Conservation (phyloP, 1,139 yeast genomes). For the Zhuliangozyma blackwelliae region DNA sequence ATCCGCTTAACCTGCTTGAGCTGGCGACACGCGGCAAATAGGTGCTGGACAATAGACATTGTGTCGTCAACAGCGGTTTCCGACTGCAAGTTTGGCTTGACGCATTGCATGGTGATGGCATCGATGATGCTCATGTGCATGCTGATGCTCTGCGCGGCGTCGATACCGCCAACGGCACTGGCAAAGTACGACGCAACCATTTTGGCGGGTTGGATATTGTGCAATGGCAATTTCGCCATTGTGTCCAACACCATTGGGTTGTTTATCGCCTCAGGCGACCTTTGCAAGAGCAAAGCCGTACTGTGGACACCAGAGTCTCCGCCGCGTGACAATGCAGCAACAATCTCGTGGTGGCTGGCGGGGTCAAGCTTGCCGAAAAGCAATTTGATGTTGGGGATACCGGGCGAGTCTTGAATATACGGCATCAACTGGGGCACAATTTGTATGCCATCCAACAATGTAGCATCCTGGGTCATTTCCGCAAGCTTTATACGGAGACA, state of each 20-base stretch:
- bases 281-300: conserved; percentile 1
- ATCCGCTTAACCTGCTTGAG: conserved; percentile 25
- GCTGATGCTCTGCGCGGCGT: conserved; percentile 11
- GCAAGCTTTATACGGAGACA: conserved; percentile 11
- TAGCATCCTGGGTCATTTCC: conserved; percentile 7
- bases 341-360: background rate
- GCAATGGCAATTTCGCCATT: too few relatives aligned
- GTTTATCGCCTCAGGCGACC: conserved; percentile 3
- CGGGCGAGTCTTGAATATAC: conserved; percentile 9
- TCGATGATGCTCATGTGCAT: conserved; percentile 21
- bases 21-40: conserved; percentile 12
- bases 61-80: conserved; percentile 1
- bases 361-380: conserved; percentile 1
- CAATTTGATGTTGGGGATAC: conserved; percentile 1
- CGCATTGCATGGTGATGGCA: conserved; percentile 15
- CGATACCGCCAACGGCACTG: background rate
- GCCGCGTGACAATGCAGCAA: background rate
- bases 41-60: conserved; percentile 6
- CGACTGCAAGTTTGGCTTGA: conserved; percentile 9
- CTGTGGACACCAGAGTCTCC: too few relatives aligned
- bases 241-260: conserved; percentile 3
- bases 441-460: conserved; percentile 4
- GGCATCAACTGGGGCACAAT: conserved; percentile 5
- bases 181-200: conserved; percentile 2
- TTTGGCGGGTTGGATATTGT: too few relatives aligned